phyloP scores from a whole-genome alignment of 2,329 filamentous ascomycete species.

The Talaromyces sp. region DNA sequence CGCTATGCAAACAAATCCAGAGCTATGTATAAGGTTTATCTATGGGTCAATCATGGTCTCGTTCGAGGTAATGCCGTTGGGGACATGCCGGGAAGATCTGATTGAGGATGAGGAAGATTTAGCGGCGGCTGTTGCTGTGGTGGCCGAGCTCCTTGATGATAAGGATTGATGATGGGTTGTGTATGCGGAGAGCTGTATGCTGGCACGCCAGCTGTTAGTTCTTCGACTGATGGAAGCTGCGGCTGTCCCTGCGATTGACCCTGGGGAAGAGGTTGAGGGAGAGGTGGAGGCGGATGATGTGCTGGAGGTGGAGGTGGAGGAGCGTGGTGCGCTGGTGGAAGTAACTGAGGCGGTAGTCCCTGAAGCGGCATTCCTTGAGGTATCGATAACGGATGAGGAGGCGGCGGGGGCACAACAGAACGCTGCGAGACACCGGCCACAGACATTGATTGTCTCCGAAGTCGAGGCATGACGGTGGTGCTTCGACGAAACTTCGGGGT shows the following conservation, averaged over 20 bases:
- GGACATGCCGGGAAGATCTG: conserved; percentile 28
- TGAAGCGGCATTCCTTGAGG: conserved; percentile 2
- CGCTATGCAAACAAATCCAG: conserved; percentile 34
- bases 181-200: conserved; percentile 39
- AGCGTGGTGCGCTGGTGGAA: not conserved
- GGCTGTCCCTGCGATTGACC: conserved; percentile 24
- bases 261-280: conserved; percentile 19
- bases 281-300: not conserved
- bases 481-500: conserved; percentile 34
- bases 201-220: conserved; percentile 44
- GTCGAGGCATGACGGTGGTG: conserved; percentile 35
- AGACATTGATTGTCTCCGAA: conserved; percentile 33
- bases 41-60: conserved; percentile 21
- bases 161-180: conserved; percentile 30
- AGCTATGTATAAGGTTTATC: not conserved
- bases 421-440: conserved; percentile 11
- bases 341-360: conserved; percentile 18
- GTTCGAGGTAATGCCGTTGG: conserved; percentile 34
- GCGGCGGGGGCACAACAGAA: conserved; percentile 4
- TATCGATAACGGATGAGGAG: not conserved
- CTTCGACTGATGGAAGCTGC: conserved; percentile 43
- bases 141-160: conserved; percentile 17
- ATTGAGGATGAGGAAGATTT: conserved; percentile 26
- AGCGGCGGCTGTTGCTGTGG: conserved; percentile 25
- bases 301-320: not conserved